Percentiles rank a stretch among this genome's conserved stretches.
Conservation (phyloP, 2,329 filamentous ascomycete species). For the Epichloe hybrida region DNA sequence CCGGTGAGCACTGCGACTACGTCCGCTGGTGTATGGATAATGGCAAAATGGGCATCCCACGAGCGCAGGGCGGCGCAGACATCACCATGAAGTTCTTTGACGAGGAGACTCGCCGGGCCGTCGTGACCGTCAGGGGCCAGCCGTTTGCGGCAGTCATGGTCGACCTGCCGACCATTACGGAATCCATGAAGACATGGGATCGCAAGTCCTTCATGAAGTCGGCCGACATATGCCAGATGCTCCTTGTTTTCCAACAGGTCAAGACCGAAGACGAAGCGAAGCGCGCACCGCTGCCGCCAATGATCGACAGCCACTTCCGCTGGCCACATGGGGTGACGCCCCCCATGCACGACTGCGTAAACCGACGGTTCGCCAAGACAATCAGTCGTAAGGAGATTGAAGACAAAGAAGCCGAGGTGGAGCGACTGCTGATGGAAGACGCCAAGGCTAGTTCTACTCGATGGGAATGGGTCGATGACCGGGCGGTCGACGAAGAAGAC, state of each 20-base stretch:
- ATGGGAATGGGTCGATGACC: slow-evolving; percentile 52
- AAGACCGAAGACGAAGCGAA: slow-evolving; percentile 52
- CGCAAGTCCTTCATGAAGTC: slow-evolving; percentile 79
- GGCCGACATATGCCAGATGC: slow-evolving; percentile 80
- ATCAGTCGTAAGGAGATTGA: slow-evolving; percentile 74
- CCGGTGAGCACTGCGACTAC: slow-evolving; percentile 76
- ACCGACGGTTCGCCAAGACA: slow-evolving; percentile 70
- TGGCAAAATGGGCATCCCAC: slow-evolving; percentile 57
- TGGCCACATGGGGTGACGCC: slow-evolving; percentile 82
- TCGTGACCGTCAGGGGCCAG: slow-evolving; percentile 55
- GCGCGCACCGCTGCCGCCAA: slow-evolving; percentile 53
- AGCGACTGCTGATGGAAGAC: slow-evolving; percentile 59
- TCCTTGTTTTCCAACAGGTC: slow-evolving; percentile 61
- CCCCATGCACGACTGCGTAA: slow-evolving; percentile 74
- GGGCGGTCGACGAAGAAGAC: slow-evolving; percentile 26
- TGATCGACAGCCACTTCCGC: slow-evolving; percentile 54
- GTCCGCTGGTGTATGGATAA: slow-evolving; percentile 63
- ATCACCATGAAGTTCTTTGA: slow-evolving; percentile 71
- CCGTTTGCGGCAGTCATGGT: slow-evolving; percentile 68
- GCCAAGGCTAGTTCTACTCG: slow-evolving; percentile 43
- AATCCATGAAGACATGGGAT: slow-evolving; percentile 91
- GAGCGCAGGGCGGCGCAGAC: slow-evolving; percentile 56
- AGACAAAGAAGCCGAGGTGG: slow-evolving; percentile 68
- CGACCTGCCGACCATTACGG: slow-evolving; percentile 74
- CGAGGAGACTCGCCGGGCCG: slow-evolving; percentile 56